Evolutionary conservation across 2,329 filamentous ascomycete genomes (phyloP), one percentile per base, ranked within the genome.

Genomic region (Trichoderma hamatum): DNA sequence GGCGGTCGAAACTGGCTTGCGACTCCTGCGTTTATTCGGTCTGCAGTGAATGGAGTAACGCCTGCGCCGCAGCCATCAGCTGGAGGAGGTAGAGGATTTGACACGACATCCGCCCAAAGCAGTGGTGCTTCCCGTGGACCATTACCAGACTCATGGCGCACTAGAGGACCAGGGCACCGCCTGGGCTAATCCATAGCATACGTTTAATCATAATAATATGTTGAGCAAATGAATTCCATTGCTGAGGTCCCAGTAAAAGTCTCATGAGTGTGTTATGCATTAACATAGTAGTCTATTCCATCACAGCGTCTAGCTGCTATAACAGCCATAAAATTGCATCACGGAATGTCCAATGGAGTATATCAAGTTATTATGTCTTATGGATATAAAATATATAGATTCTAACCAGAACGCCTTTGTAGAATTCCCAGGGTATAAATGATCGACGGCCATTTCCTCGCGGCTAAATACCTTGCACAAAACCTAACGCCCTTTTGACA

Each of bases 1-100:
- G 92, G 92, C 68, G 96, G 96, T 0, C 84, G 83, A 63, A 97
- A 94, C 76, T 85, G 90, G 60, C 84, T 97, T 43, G 83, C 85
- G 16, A 96, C 94, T 0, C 96, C 96, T 2, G 78, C 79, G 6
- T 89, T 94, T 73, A 80, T 98, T 69, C 89, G 88, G 70, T 85
- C 3, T 82, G 88, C 72, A 81, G 84, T 67, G 26, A 67, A 63
- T 39, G 55, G 62, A 16, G 24, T 36, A 13, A 19, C 65, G 14
- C 61, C 62, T 24, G 26, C 32, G 26, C 61, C 67, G 24, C 67
- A 63, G n/a, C 36, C 39, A 55, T 10, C 59, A 19, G 61, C 46
- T 60, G 67, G 67, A 14, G 61, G 32, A 14, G 61, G 32, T n/a
- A 39, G 51, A 43, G 30, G 28, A 67, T 76, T 81, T 67, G 70